Base-by-base conservation (phyloP, 2,329 filamentous ascomycete species). In the Diaporthe amygdali region DNA sequence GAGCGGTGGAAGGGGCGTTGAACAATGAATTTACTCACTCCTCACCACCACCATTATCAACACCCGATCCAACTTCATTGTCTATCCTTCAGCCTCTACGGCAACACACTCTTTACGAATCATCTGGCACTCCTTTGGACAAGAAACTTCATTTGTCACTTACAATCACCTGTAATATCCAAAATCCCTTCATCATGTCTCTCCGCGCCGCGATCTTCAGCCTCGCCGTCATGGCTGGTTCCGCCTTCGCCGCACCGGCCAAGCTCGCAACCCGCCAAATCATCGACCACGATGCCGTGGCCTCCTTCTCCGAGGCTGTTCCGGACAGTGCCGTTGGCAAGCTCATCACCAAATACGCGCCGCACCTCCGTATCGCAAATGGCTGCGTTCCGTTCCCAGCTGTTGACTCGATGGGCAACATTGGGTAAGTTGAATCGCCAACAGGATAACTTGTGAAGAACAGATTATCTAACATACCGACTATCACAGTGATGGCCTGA, bases 361-460 rank as follows among this genome's bases (percentile, higher is more conserved):
- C 80, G 14, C 80, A 76, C 71, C 74, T 82, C 5, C 75, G 88
- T 15, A 84, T 89, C 7, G 82, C 82, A 27, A 87, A 87, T 74
- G 88, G 88, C 54, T 91, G 88, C 71, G 87, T 89, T 7, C 88
- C 88, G 0, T 90, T 87, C 74, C 87, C 88, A 0, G 88, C 85
- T 1, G 88, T 90, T 1, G 85, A 90, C 73, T 83, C 82, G 1
- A 77, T 80, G 0, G 88, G 88, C 52, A 77, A 78, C 69, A 77
- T 76, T 14, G 68, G 74, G 77, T 77, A 70, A 68, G 72, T 41
- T 27, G n/a, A n/a, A 5, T 61, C n/a, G 25, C 25, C 30, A 5
- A 47, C 52, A 6, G 27, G 71, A 37, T 25, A 2, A 10, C 17
- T 17, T n/a, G 25, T 9, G 12, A 32, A 22, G 12, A 14, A 15